These are phyloP conservation scores for Conringia planisiliqua DNA, from an alignment of 345 rosid genomes.

Conservation along the genomic window DNA sequence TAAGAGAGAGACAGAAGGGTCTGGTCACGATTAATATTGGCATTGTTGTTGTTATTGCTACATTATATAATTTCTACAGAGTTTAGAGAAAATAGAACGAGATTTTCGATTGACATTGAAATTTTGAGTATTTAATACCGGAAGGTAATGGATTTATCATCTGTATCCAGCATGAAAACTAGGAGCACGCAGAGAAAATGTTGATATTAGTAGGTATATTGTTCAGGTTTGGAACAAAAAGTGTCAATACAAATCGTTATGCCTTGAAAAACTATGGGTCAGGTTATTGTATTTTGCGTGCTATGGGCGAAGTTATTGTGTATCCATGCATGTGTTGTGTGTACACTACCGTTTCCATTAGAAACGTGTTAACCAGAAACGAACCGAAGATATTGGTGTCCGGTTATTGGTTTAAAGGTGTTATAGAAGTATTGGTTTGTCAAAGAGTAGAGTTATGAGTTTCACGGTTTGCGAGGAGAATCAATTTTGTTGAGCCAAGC, in stretches of 20 bases:
- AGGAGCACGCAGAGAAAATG: background rate
- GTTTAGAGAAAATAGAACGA: constrained; percentile 14
- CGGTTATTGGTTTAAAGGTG: background rate
- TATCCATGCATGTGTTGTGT: background rate
- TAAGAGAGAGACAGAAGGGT: background rate
- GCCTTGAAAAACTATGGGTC: too few species aligned
- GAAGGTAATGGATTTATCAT: background rate
- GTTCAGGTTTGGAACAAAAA: background rate
- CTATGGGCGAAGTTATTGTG: too few species aligned
- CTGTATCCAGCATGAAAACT: background rate
- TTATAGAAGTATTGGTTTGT: background rate
- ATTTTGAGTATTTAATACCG: background rate
- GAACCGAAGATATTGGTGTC: background rate
- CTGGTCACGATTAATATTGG: constrained; percentile 1
- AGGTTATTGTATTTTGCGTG: too few species aligned
- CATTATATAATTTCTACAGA: constrained; percentile 16
- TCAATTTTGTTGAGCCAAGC: background rate
- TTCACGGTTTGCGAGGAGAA: constrained; percentile 8
- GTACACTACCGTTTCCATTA: background rate
- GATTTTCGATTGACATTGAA: background rate
- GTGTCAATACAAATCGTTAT: background rate
- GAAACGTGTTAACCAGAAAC: background rate
- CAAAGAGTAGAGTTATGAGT: background rate
- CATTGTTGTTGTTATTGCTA: background rate
- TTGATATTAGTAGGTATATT: background rate